Evolutionary conservation across 768 basidiomycete species (phyloP), one percentile per base, ranked within the genome.

Genomic region (Leccinum longicurvipes): DNA sequence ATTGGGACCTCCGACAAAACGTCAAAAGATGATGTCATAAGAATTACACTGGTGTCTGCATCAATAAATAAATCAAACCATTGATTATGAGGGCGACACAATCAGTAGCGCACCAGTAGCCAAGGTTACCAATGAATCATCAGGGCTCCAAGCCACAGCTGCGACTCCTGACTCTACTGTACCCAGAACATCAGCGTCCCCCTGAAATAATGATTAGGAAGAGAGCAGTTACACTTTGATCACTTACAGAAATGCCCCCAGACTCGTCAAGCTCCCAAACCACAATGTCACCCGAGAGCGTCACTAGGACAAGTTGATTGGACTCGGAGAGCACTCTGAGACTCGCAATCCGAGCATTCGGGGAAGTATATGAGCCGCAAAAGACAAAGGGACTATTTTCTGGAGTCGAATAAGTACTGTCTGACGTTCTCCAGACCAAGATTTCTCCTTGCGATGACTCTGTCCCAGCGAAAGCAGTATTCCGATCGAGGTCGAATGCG

Each of bases 1-100:
- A 98, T 71, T 0, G 83, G 81, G 5, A 78, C 76, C 65, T 98
- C 97, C 44, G 86, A 88, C 23, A 98, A 75, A 14, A 94, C 84
- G 59, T 97, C 93, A 70, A 98, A 95, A 15, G 84, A 82, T 8
- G 86, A 82, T 2, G 91, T 93, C 89, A 98, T 92, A 39, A 93
- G 74, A 46, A 97, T 82, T 19, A 98, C 77, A 61, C 91, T 91
- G 55, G 83, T 80, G 58, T 89, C 86, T 60, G 83, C 86, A 89
- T 59, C 6, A 6, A 51, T 17, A 23, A 31, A 47, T 60, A 36
- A 48, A 49, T 56, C 6, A 47, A 49, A 11, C 19, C 14, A 25
- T 25, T 0, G 4, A 8, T 45, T 24, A 12, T 29, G 31, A 50
- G 31, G 48, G 36, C 7, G 23, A 3, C 39, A 10, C 2, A 24